Conservation (phyloP, 805 yeast genomes). For the Metschnikowia similis region DNA sequence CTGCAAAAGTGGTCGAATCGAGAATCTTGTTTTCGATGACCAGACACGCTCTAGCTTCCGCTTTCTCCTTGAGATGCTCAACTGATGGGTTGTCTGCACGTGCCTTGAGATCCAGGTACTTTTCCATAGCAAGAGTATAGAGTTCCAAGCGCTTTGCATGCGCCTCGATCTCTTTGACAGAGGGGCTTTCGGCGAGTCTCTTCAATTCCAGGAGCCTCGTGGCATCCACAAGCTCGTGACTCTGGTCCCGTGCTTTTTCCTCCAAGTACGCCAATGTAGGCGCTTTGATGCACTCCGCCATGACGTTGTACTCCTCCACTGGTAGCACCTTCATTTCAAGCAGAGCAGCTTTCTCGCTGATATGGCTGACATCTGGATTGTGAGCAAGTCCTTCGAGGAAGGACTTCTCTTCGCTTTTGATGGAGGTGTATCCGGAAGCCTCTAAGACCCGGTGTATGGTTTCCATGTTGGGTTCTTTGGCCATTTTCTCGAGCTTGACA, state of each 20-base stretch:
- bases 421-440: conserved; percentile 9
- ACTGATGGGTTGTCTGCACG: conserved; percentile 6
- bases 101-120: background rate
- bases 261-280: conserved; percentile 8
- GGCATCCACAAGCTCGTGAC: conserved; percentile 2
- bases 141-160: conserved; percentile 7
- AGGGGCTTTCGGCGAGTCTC: conserved; percentile 15
- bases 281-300: conserved; percentile 2
- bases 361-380: conserved; percentile 24
- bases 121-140: background rate
- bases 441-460: conserved; percentile 15
- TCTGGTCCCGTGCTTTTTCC: conserved; percentile 6
- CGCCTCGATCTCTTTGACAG: conserved; percentile 13
- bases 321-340: conserved; percentile 6
- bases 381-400: conserved; percentile 26
- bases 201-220: conserved; percentile 9
- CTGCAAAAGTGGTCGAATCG: conserved; percentile 5
- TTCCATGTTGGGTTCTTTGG: conserved; percentile 26
- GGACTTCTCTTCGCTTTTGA: conserved; percentile 5
- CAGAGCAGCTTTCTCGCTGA: conserved; percentile 14
- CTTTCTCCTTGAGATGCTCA: conserved; percentile 6
- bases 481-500: conserved; percentile 19
- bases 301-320: background rate
- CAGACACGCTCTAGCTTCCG: background rate
- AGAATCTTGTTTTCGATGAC: background rate